A percentile compares a stretch with the other conserved stretches of the same genome.
These are phyloP conservation scores for Geoglossum cookeanum DNA, from an alignment of 2,329 filamentous ascomycete species.

Conservation along the genomic window DNA sequence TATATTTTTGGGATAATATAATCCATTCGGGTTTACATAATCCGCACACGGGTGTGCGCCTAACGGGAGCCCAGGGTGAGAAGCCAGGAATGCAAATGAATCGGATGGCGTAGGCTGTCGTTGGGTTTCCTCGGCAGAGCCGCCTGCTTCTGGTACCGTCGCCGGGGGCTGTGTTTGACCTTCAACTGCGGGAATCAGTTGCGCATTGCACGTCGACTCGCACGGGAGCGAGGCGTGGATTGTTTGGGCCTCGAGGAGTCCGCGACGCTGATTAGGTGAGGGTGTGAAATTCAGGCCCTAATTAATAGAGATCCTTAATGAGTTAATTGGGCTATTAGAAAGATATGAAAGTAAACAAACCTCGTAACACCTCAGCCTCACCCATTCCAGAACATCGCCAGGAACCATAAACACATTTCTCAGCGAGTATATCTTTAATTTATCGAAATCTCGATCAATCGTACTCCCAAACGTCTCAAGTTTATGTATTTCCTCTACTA, in stretches of 20 bases:
- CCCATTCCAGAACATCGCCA: slow-evolving; percentile 54
- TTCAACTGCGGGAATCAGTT: slow-evolving; percentile 43
- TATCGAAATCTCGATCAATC: slow-evolving; percentile 72
- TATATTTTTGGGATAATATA: no score
- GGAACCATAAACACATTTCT: slow-evolving; percentile 63
- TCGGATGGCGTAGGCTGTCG: background rate
- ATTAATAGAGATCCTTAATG: background rate
- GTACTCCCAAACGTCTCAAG: slow-evolving; percentile 65
- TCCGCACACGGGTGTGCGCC: no score
- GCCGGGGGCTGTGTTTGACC: slow-evolving; percentile 18
- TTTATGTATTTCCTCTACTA: slow-evolving; percentile 75
- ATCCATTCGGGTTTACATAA: no score
- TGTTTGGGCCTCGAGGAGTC: slow-evolving; percentile 59
- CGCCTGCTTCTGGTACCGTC: slow-evolving; percentile 5
- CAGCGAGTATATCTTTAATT: slow-evolving; percentile 77
- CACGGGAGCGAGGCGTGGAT: slow-evolving; percentile 49
- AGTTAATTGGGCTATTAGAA: no score
- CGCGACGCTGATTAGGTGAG: slow-evolving; percentile 39
- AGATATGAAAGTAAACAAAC: no score
- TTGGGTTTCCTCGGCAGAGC: slow-evolving; percentile 5
- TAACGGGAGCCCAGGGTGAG: slow-evolving; percentile 16
- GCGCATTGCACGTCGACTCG: slow-evolving; percentile 54
- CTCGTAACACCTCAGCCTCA: slow-evolving; percentile 72
- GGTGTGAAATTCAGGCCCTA: slow-evolving; percentile 13
- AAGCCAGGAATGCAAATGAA: slow-evolving; percentile 34